Conservation (phyloP, 345 rosid genomes). For the Brassica juncea region DNA sequence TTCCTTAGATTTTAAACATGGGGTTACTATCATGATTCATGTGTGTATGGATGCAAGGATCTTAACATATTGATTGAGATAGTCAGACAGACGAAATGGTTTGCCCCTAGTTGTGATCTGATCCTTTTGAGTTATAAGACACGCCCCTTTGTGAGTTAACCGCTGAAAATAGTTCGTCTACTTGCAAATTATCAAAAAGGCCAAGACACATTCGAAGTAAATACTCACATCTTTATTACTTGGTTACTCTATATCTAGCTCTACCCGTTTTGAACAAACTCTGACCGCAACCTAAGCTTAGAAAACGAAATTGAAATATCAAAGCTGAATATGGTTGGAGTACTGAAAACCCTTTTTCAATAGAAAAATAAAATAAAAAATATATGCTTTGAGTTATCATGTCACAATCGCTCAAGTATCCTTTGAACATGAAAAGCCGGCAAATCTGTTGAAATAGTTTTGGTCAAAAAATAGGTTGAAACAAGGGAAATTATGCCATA, state of each 20-base stretch:
- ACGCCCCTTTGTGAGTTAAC: neutral
- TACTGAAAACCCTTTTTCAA: no score
- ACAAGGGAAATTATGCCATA: no score
- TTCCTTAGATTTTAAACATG: slow-evolving; percentile 26
- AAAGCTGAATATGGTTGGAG: neutral
- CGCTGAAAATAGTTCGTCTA: slow-evolving; percentile 6
- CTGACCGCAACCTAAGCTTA: neutral
- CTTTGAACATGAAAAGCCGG: no score
- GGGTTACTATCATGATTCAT: slow-evolving; percentile 18
- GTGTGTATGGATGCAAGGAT: neutral
- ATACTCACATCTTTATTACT: neutral
- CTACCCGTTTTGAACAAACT: neutral
- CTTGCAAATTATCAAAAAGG: slow-evolving; percentile 7
- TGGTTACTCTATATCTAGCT: neutral
- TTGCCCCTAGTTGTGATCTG: slow-evolving; percentile 28
- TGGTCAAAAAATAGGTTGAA: no score
- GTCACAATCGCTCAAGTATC: no score
- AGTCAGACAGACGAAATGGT: slow-evolving; percentile 14
- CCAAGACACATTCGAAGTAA: neutral
- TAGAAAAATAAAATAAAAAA: no score
- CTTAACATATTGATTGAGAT: slow-evolving; percentile 23
- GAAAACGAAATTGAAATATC: neutral
- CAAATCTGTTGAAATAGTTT: no score
- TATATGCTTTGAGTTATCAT: no score
- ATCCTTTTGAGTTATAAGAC: neutral